Base-by-base conservation (phyloP, 2,329 filamentous ascomycete species). In the Colletotrichum sp. region DNA sequence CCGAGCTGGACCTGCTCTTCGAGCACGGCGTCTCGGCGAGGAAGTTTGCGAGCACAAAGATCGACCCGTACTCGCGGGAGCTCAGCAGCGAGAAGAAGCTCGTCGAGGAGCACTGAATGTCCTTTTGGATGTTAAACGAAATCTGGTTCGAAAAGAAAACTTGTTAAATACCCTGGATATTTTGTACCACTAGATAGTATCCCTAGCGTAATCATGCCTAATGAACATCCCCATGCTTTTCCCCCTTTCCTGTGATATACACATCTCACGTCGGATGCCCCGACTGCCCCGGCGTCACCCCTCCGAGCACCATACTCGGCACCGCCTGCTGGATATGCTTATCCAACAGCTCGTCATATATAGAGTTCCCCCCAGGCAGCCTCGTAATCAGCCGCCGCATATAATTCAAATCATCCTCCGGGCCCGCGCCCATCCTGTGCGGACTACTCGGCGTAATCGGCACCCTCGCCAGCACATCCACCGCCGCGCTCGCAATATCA, bases 401-500 rank as follows among this genome's bases (percentile, higher is more conserved):
- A 72, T 86, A 87, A 8, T 80, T 71, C 34, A 88, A 75, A 24
- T 87, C 83, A 16, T 86, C 83, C 69, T 86, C 83, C 0, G 84
- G 83, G 1, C 81, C 80, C 0, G 79, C 81, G 2, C 80, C 80
- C 63, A 81, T 79, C 0, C 71, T 55, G 36, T 80, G 82, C 10
- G 78, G 80, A 15, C 76, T 83, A 30, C 80, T 77, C 1, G 81
- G 79, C n/a, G 78, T 77, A 6, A 83, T 79, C 1, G 87, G 87
- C 0, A 88, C 83, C 1, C 86, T 82, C 0, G 87, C 86, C 1
- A 88, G 78, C 3, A 88, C 87, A 63, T 88, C 87, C 2, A 87
- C 83, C 2, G 87, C 85, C 1, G 86, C 84, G 1, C 85, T 88
- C 1, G 86, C 86, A 30, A 88, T 83, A 44, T 88, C 87, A 55